Evolutionary conservation across 1,284 basidiomycete genomes (phyloP), one percentile per base, ranked within the genome.

Genomic region (Kwoniella shivajii): DNA sequence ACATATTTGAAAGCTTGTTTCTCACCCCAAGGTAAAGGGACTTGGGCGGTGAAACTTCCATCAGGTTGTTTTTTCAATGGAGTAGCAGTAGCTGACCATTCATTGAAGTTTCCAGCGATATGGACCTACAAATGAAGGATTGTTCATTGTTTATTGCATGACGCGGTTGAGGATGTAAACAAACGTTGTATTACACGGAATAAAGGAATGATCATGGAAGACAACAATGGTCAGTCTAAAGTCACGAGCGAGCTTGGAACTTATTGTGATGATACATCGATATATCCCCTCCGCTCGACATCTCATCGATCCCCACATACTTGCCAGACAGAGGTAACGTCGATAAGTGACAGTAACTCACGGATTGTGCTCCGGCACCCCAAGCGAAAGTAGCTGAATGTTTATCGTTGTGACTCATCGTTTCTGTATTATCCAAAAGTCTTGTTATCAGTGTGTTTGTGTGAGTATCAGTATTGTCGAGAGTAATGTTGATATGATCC

Each of bases 1-100:
- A 78, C 75, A 60, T 78, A 78, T 65, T 78, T 78, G 72, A 75
- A 78, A 24, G 77, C 72, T 57, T 76, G 71, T 56, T 73, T 77
- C 61, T 75, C 72, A 20, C 76, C 77, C 63, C 63, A 78, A 24
- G 74, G 73, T 27, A 78, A 37, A 14, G 64, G 59, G 34, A 77
- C 57, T 14, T 65, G 50, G 33, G 57, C 70, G 16, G 56, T 56
- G 56, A 75, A 77, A 37, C 65, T 71, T 36, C 74, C 74, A 54
- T 76, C 71, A 9, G 63, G 33, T 38, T 69, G 70, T 60, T 71
- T 74, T 22, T 67, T 30, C 20, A 78, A 61, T 3, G 72, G 70
- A 18, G 71, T 72, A 18, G 68, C 71, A 18, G 34, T 52, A 34
- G 66, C 73, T 36, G 75, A 77, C 77, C 77, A 78, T 58, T 72